These are phyloP conservation scores for Alternaria arborescens DNA, from an alignment of 2,329 filamentous ascomycete genomes.

Conservation along the genomic window DNA sequence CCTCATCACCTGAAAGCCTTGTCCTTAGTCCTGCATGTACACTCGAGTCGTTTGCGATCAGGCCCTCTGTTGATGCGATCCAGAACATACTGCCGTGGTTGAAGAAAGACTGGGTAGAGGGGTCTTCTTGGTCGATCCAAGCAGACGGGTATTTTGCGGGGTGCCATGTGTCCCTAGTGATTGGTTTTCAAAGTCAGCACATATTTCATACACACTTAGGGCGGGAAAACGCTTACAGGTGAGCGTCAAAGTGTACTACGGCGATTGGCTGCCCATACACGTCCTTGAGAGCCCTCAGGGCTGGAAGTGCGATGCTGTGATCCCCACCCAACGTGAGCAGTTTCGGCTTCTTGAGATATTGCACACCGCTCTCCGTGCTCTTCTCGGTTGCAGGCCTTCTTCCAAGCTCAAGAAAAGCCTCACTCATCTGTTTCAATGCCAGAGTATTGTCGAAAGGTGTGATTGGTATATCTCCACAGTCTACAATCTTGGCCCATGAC, in stretches of 20 bases:
- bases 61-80: conserved; percentile 81
- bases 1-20: conserved; percentile 70
- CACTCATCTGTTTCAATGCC: conserved; percentile 83
- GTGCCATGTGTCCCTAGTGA: conserved; percentile 73
- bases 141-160: conserved; percentile 79
- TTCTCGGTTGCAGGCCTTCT: conserved; percentile 52
- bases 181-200: not conserved
- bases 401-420: conserved; percentile 76
- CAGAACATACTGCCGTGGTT: conserved; percentile 94
- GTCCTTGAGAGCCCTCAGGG: conserved; percentile 59
- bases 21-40: conserved; percentile 88
- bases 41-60: conserved; percentile 76
- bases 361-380: conserved; percentile 48
- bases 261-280: conserved; percentile 56
- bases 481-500: conserved; percentile 79
- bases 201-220: not conserved
- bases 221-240: conserved; percentile 57
- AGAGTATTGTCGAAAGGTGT: conserved; percentile 86
- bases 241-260: conserved; percentile 64
- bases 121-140: conserved; percentile 66
- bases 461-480: conserved; percentile 91
- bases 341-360: conserved; percentile 57
- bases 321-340: conserved; percentile 60
- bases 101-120: conserved; percentile 74
- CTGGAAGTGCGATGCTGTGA: conserved; percentile 60